phyloP scores from a whole-genome alignment of 352 stramenopile genomes.

The Globisporangium nagaii region DNA sequence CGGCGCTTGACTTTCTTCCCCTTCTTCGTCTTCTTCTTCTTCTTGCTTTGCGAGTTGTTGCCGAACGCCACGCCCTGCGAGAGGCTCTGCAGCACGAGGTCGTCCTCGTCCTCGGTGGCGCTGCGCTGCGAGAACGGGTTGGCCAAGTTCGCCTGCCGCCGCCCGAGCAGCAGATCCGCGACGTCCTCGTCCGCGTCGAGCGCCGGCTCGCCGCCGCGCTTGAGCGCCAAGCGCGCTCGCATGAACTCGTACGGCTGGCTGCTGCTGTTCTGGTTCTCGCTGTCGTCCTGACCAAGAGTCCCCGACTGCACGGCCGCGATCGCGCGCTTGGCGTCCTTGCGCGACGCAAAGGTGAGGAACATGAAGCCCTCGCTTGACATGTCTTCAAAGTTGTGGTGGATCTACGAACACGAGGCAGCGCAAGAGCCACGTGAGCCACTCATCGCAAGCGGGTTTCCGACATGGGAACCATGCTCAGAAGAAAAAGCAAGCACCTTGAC shows the following conservation, averaged over 20 bases:
- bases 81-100: conserved; percentile 70
- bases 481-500: conserved; percentile 27
- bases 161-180: conserved; percentile 48
- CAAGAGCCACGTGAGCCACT: not conserved
- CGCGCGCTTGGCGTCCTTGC: conserved; percentile 25
- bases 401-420: conserved; percentile 15
- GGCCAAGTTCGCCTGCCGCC: conserved; percentile 18
- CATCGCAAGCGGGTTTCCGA: not conserved
- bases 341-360: conserved; percentile 47
- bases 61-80: conserved; percentile 49
- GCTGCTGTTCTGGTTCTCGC: conserved; percentile 6
- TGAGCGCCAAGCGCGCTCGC: conserved; percentile 35
- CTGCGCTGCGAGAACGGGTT: conserved; percentile 50
- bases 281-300: conserved; percentile 11
- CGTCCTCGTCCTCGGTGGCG: conserved; percentile 45
- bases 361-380: conserved; percentile 59
- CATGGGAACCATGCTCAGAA: not conserved
- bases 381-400: conserved; percentile 65
- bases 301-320: conserved; percentile 28
- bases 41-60: conserved; percentile 12
- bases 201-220: conserved; percentile 25
- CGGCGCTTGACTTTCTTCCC: not conserved
- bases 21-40: not conserved
- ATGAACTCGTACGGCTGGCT: conserved; percentile 27
- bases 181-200: conserved; percentile 28